These are phyloP conservation scores for Rhododendron kiyosumense DNA, from an alignment of 148 eudicot species.

Conservation along the genomic window DNA sequence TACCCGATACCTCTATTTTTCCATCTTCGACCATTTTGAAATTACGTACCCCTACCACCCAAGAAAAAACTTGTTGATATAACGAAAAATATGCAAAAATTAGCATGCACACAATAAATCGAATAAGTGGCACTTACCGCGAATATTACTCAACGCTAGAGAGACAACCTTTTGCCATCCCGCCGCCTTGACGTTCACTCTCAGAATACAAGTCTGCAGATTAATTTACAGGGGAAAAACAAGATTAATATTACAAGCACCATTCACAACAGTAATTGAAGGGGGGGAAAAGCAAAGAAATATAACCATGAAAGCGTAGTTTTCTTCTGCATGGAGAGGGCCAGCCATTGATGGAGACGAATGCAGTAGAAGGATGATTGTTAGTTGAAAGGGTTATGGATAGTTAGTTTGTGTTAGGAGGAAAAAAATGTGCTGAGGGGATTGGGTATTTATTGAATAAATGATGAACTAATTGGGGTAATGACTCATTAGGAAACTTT, in stretches of 20 bases:
- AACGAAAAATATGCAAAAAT: neutral
- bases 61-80: neutral
- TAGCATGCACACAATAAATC: neutral
- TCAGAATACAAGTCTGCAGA: slow-evolving; percentile 18
- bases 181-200: neutral
- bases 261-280: neutral
- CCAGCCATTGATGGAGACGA: neutral
- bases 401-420: neutral
- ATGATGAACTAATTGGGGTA: neutral
- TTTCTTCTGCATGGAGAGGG: neutral
- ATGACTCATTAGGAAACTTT: neutral
- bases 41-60: slow-evolving; percentile 1
- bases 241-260: neutral
- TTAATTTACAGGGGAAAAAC: neutral
- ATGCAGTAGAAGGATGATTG: neutral
- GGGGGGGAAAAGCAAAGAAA: neutral
- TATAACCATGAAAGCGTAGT: neutral
- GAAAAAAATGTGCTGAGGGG: neutral
- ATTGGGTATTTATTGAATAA: neutral
- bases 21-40: slow-evolving; percentile 15
- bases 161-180: slow-evolving; percentile 11
- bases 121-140: slow-evolving; percentile 4
- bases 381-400: neutral
- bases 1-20: slow-evolving; percentile 13
- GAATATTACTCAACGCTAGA: slow-evolving; percentile 2